Conservation (phyloP, 192 early-diverging fungal genomes). For the Dissophora ornata region DNA sequence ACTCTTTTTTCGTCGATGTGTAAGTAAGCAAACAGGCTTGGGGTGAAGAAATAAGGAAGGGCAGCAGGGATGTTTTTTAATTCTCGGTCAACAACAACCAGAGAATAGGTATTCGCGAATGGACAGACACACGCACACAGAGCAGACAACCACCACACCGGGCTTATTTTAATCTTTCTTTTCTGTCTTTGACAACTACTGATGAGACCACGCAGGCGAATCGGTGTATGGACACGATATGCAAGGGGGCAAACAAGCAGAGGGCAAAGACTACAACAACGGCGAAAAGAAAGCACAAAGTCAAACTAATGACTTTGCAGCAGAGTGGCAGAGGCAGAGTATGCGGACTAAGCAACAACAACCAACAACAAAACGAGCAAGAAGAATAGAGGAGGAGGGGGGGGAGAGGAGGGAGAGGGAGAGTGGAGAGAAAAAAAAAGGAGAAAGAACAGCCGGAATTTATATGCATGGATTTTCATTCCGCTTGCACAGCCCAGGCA, state of each 20-base stretch:
- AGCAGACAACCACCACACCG: not conserved
- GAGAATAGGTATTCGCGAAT: no score
- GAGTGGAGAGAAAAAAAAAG: constrained; percentile 1
- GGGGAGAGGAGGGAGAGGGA: not conserved
- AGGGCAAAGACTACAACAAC: no score
- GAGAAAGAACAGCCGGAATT: not conserved
- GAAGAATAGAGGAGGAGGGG: not conserved
- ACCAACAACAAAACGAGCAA: constrained; percentile 9
- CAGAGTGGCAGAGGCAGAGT: not conserved
- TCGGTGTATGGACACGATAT: no score
- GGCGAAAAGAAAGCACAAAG: constrained; percentile 6
- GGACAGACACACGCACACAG: not conserved
- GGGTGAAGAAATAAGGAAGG: no score
- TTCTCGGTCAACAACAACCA: constrained; percentile 23
- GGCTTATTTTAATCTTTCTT: not conserved
- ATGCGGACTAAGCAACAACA: constrained; percentile 3
- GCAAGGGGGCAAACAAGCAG: no score
- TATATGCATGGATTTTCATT: not conserved
- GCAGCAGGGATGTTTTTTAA: no score
- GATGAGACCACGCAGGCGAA: constrained; percentile 12
- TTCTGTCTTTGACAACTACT: not conserved
- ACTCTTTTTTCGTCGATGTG: no score
- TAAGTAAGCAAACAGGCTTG: no score
- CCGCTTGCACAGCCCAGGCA: not conserved
- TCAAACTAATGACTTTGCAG: constrained; percentile 16